Percentiles rank a stretch among this genome's conserved stretches.
Conservation (phyloP, 2,329 filamentous ascomycete genomes). For the Calonectria pseudoturangicola region DNA sequence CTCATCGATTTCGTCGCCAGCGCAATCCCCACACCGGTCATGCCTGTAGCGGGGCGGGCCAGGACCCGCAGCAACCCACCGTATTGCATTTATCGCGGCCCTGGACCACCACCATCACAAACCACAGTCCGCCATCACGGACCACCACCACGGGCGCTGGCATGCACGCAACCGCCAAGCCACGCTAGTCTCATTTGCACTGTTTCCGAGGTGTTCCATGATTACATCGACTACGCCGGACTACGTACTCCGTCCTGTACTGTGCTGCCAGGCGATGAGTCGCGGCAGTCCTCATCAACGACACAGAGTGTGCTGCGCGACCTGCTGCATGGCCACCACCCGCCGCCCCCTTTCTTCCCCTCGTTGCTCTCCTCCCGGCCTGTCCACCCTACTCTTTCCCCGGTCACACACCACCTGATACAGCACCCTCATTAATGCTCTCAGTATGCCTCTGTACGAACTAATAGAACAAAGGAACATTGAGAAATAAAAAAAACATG, state of each 20-base stretch:
- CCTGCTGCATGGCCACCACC: slow-evolving; percentile 26
- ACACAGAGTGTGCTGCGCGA: slow-evolving; percentile 17
- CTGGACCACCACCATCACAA: slow-evolving; percentile 24
- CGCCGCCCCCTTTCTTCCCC: slow-evolving; percentile 29
- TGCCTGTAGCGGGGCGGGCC: slow-evolving; percentile 41
- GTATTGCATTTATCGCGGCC: slow-evolving; percentile 34
- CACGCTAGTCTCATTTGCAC: slow-evolving; percentile 40
- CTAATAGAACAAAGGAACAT: neutral
- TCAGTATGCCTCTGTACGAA: slow-evolving; percentile 12
- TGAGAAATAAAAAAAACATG: slow-evolving; percentile 17
- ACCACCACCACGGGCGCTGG: slow-evolving; percentile 41
- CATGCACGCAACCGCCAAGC: slow-evolving; percentile 43
- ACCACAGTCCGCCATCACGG: slow-evolving; percentile 37
- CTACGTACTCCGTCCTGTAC: slow-evolving; percentile 27
- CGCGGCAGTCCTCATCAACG: slow-evolving; percentile 29
- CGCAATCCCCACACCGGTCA: slow-evolving; percentile 45
- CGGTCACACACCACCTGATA: slow-evolving; percentile 43
- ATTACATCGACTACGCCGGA: slow-evolving; percentile 25
- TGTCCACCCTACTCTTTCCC: slow-evolving; percentile 1
- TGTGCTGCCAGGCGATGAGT: slow-evolving; percentile 26
- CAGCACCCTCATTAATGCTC: slow-evolving; percentile 42
- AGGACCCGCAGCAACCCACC: slow-evolving; percentile 28
- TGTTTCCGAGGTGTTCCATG: slow-evolving; percentile 42
- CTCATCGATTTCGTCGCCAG: slow-evolving; percentile 42
- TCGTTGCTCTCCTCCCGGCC: slow-evolving; percentile 13